phyloP scores from a whole-genome alignment of 2,329 filamentous ascomycete genomes.

The Colletotrichum sublineola region DNA sequence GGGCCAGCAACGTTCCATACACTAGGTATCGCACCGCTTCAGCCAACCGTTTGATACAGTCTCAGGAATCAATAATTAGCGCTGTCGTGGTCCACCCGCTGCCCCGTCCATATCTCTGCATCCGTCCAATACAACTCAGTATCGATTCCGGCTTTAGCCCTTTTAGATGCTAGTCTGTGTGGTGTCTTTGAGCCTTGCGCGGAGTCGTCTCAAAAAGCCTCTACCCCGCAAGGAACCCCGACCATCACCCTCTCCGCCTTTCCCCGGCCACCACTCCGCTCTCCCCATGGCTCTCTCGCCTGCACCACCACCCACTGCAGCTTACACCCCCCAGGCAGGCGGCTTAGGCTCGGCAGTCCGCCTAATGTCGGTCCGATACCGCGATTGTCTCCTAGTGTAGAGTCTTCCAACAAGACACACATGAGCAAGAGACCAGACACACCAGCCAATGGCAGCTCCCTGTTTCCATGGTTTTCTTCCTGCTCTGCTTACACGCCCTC shows the following conservation, averaged over 20 bases:
- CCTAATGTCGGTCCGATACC: conserved; percentile 37
- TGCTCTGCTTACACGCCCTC: conserved; percentile 30
- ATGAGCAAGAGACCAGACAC: background rate
- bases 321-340: conserved; percentile 31
- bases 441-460: conserved; percentile 17
- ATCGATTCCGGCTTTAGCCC: conserved; percentile 1
- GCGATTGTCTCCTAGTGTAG: conserved; percentile 1
- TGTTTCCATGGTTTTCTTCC: conserved; percentile 21
- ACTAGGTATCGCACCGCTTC: background rate
- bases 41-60: conserved; percentile 14
- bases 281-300: conserved; percentile 24
- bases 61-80: conserved; percentile 16
- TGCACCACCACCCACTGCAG: conserved; percentile 32
- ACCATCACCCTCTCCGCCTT: conserved; percentile 15
- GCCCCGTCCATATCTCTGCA: conserved; percentile 10
- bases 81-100: conserved; percentile 9
- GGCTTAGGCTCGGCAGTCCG: conserved; percentile 38
- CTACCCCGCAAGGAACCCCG: conserved; percentile 37
- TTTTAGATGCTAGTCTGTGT: background rate
- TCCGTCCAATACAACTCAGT: conserved; percentile 22
- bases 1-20: conserved; percentile 13
- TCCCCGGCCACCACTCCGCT: conserved; percentile 32
- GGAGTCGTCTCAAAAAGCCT: background rate
- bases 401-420: conserved; percentile 1
- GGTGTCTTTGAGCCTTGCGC: background rate